Percentiles rank a stretch among this genome's conserved stretches.
Conservation (phyloP, 805 yeast species). For the Metschnikowia hibisci region DNA sequence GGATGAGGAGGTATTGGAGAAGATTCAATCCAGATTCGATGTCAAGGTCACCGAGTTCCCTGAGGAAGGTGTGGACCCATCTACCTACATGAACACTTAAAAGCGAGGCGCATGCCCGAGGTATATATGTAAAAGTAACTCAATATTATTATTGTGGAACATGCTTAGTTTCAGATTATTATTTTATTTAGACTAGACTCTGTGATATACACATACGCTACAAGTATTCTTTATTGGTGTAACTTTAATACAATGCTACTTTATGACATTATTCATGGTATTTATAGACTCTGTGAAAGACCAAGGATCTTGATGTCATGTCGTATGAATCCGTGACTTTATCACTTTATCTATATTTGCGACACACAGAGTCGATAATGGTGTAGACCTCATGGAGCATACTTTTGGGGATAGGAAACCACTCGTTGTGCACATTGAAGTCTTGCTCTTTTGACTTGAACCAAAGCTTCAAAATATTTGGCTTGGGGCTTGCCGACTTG, state of each 20-base stretch:
- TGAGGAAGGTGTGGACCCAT: slow-evolving; percentile 95
- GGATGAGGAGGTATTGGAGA: slow-evolving; percentile 84
- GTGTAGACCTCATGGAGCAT: slow-evolving; percentile 12
- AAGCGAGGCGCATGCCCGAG: background rate
- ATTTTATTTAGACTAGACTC: no score
- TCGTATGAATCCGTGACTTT: background rate
- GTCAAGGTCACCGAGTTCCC: slow-evolving; percentile 95
- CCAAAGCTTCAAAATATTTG: background rate
- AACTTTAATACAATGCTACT: no score
- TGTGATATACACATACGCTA: no score
- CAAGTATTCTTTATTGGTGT: no score
- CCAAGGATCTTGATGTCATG: no score
- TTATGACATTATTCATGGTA: no score
- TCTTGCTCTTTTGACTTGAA: slow-evolving; percentile 5
- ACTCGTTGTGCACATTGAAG: slow-evolving; percentile 47
- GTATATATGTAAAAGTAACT: slow-evolving; percentile 4
- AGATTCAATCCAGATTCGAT: slow-evolving; percentile 96
- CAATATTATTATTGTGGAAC: background rate
- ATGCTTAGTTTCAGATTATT: background rate
- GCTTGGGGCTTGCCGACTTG: background rate
- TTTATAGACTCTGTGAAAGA: no score
- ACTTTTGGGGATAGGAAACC: slow-evolving; percentile 52
- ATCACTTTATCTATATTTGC: slow-evolving; percentile 6
- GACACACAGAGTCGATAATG: slow-evolving; percentile 15
- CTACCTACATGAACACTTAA: slow-evolving; percentile 93